Percentiles rank a stretch among this genome's conserved stretches.
Evolutionary conservation across 805 yeast species (phyloP).

Genomic region (Blastobotrys attinorum): DNA sequence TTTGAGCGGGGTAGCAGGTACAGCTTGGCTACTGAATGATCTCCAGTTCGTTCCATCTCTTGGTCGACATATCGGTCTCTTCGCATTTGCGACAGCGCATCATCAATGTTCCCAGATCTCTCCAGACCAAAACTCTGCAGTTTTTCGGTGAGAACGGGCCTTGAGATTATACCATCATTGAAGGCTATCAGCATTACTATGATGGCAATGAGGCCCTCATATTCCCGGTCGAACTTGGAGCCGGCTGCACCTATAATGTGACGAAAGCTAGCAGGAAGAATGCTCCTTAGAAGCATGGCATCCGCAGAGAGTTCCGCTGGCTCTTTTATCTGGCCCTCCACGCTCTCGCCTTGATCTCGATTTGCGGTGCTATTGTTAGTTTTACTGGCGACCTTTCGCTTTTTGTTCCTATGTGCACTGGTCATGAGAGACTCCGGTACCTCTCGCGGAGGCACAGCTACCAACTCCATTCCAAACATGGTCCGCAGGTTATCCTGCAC

Average conservation of each 20-base stretch:
- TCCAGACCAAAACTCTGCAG: background rate
- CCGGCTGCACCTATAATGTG: background rate
- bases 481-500: constrained; percentile 2
- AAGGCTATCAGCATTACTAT: constrained; percentile 4
- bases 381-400: background rate
- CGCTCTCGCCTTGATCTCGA: background rate
- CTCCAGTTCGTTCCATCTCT: background rate
- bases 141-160: background rate
- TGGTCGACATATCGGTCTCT: background rate
- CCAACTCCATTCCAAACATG: constrained; percentile 7
- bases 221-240: background rate
- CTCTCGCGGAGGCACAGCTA: constrained; percentile 1
- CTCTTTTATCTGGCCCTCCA: too few species aligned
- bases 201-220: constrained; percentile 2
- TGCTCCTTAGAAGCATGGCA: constrained; percentile 1
- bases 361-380: too few species aligned
- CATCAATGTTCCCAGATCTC: background rate
- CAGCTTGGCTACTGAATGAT: background rate
- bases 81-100: background rate
- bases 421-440: background rate
- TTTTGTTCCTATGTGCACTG: background rate
- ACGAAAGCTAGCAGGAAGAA: constrained; percentile 1
- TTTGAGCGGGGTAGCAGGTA: background rate
- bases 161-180: background rate
- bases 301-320: background rate